These are phyloP conservation scores for Neonectria magnoliae DNA, from an alignment of 2,329 filamentous ascomycete species.

Conservation along the genomic window DNA sequence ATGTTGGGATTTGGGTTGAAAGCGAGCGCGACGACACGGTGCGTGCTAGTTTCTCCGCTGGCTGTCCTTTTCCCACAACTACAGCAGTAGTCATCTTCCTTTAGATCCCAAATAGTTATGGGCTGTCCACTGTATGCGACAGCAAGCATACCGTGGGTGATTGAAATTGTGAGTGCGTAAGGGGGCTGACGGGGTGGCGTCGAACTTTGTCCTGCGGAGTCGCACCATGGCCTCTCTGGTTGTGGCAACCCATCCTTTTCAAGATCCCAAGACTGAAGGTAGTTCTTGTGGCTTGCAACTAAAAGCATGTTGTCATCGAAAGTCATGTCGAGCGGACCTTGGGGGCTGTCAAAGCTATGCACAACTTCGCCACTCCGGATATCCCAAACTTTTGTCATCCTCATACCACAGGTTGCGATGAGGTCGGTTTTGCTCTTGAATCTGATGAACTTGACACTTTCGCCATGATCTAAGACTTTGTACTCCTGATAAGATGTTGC, in stretches of 20 bases:
- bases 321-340: slow-evolving; percentile 36
- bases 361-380: slow-evolving; percentile 40
- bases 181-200: slow-evolving; percentile 31
- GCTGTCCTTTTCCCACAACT: slow-evolving; percentile 47
- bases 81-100: slow-evolving; percentile 43
- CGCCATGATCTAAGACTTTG: slow-evolving; percentile 41
- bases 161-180: slow-evolving; percentile 41
- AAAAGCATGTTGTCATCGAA: slow-evolving; percentile 43
- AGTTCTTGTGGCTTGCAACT: slow-evolving; percentile 41
- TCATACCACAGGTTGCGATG: slow-evolving; percentile 45
- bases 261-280: slow-evolving; percentile 43
- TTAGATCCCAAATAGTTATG: slow-evolving; percentile 50
- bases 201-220: slow-evolving; percentile 18
- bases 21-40: slow-evolving; percentile 42
- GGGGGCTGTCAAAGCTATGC: slow-evolving; percentile 37
- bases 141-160: slow-evolving; percentile 46
- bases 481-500: slow-evolving; percentile 42
- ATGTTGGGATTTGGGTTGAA: slow-evolving; percentile 49
- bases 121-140: slow-evolving; percentile 45
- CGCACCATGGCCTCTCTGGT: slow-evolving; percentile 36
- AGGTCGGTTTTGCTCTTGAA: slow-evolving; percentile 44
- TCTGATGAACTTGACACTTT: slow-evolving; percentile 43
- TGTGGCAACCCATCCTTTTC: slow-evolving; percentile 25
- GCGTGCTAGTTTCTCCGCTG: slow-evolving; percentile 44
- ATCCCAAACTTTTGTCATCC: slow-evolving; percentile 46